Percentiles rank a stretch among this genome's conserved stretches.
Conservation (phyloP, 2,329 filamentous ascomycete genomes). For the Exophiala lecanii-corni region DNA sequence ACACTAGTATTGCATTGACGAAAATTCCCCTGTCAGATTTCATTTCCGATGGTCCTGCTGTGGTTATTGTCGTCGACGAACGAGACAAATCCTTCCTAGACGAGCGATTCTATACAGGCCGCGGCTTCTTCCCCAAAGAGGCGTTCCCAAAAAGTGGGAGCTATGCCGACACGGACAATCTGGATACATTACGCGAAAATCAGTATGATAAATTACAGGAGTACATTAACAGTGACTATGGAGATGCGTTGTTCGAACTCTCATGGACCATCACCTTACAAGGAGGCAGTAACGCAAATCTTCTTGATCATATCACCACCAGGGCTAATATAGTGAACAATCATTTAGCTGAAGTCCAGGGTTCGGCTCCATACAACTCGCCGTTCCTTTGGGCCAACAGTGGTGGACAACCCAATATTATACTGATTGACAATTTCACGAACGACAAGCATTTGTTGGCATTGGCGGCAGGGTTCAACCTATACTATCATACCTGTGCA, state of each 20-base stretch:
- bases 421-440: conserved; percentile 7
- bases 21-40: conserved; percentile 33
- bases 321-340: conserved; percentile 3
- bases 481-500: neutral
- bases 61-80: conserved; percentile 35
- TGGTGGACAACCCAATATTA: conserved; percentile 1
- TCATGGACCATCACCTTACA: conserved; percentile 18
- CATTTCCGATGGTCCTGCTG: conserved; percentile 32
- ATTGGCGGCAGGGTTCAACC: neutral
- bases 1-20: conserved; percentile 29
- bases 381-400: neutral
- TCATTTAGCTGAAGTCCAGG: neutral
- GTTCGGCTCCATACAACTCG: neutral
- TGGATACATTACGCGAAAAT: conserved; percentile 32
- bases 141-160: conserved; percentile 34
- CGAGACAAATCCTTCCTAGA: conserved; percentile 26
- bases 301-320: conserved; percentile 4
- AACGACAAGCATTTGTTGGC: conserved; percentile 1
- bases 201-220: conserved; percentile 33
- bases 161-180: conserved; percentile 32
- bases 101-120: conserved; percentile 22
- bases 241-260: conserved; percentile 15
- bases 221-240: conserved; percentile 3
- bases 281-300: conserved; percentile 5
- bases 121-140: conserved; percentile 33